Percentiles rank a stretch among this genome's conserved stretches.
Conservation (phyloP, 164 flowering plant species). For the Piper longum region DNA sequence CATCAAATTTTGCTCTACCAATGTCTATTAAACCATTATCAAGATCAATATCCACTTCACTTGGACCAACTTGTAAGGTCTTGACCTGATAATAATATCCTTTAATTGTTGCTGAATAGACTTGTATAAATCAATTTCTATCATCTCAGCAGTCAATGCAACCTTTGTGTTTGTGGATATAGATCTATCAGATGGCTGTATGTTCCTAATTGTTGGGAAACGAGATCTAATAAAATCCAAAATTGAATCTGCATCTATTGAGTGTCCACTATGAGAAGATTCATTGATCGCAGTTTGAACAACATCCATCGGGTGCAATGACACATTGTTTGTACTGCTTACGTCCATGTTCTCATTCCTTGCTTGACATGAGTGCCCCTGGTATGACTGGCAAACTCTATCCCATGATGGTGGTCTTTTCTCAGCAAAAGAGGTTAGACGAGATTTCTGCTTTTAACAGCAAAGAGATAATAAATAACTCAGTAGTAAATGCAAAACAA, state of each 20-base stretch:
- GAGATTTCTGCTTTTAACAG: slow-evolving; percentile 56
- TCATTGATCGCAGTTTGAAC: slow-evolving; percentile 33
- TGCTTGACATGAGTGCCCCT: slow-evolving; percentile 11
- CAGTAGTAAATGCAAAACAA: not conserved
- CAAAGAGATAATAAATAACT: slow-evolving; percentile 5
- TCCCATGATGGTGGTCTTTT: slow-evolving; percentile 75
- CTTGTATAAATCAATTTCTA: slow-evolving; percentile 47
- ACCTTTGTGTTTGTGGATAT: slow-evolving; percentile 13
- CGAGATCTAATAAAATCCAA: slow-evolving; percentile 32
- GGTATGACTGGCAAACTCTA: slow-evolving; percentile 17
- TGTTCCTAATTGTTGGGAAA: slow-evolving; percentile 26
- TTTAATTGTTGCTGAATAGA: slow-evolving; percentile 26
- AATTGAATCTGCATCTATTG: slow-evolving; percentile 37
- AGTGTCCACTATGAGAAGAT: slow-evolving; percentile 23
- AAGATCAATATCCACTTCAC: slow-evolving; percentile 6
- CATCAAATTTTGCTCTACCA: slow-evolving; percentile 18
- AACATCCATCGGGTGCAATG: slow-evolving; percentile 25
- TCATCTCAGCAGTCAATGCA: slow-evolving; percentile 22
- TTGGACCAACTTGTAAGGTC: slow-evolving; percentile 8
- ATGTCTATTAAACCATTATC: slow-evolving; percentile 11
- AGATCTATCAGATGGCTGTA: slow-evolving; percentile 22
- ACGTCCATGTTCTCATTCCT: slow-evolving; percentile 13
- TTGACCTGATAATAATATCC: slow-evolving; percentile 6
- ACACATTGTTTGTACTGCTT: slow-evolving; percentile 15
- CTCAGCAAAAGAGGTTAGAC: slow-evolving; percentile 58